Base-by-base conservation (phyloP, 2,329 filamentous ascomycete species). In the Neurospora sp. region DNA sequence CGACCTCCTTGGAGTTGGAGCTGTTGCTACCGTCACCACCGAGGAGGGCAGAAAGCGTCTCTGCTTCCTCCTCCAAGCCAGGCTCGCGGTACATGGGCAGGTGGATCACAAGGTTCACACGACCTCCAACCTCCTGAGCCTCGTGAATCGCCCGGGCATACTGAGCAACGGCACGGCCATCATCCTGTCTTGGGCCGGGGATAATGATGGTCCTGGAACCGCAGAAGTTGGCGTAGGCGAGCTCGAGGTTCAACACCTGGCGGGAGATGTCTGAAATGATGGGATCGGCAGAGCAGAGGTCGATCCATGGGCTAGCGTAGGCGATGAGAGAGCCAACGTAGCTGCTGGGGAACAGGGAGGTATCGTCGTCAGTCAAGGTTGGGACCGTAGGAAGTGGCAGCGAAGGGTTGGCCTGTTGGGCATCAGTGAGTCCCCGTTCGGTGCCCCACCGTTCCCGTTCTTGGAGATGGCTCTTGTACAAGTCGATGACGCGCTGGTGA, bases 141-240 rank as follows among this genome's bases (percentile, higher is more conserved):
- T 97, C 93, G 73, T 92, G 88, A 38, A 99, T 86, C 1, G 92
- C 91, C 69, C 94, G 89, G 40, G 92, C 92, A 83, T 93, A 99
- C 76, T 93, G 92, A 0, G 90, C 76, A 84, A 86, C 77, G n/a
- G 85, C 84, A 77, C 83, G 81, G 74, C 83, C 81, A 15, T 81
- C 79, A 71, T 83, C 78, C 69, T 83, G 84, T 73, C 87, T 86
- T 3, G 96, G 96, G 0, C 93, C 93, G 1, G 91, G 89, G 38
- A 99, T 84, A 67, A 98, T 83, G 70, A 98, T 85, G 79, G 91
- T 96, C 69, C 89, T 89, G 66, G 96, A 87, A 41, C 96, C 96
- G 77, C 93, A 97, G 81, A 98, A 99, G 72, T 93, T 94, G 73
- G 96, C 96, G 81, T 97, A 99, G 67, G 93, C 92, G 66, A 98